Percentiles rank a stretch among this genome's conserved stretches.
phyloP scores from a whole-genome alignment of 441 rosid genomes.

The Sinapis alba region DNA sequence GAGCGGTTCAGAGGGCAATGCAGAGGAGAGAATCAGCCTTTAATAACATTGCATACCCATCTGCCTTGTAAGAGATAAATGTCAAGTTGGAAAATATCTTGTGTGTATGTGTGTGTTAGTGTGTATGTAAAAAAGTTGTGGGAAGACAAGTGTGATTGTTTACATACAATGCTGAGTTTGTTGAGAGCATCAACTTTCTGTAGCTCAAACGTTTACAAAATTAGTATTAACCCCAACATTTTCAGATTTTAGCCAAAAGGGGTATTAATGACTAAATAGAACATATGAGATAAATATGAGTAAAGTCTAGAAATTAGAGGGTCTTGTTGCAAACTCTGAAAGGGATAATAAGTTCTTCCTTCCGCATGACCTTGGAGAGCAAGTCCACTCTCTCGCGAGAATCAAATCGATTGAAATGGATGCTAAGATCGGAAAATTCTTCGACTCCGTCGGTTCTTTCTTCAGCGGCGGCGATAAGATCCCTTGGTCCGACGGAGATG shows the following conservation, averaged over 20 bases:
- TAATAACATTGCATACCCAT: constrained; percentile 57
- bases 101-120: constrained; percentile 8
- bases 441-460: constrained; percentile 77
- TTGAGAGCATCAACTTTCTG: not conserved
- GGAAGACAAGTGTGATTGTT: constrained; percentile 13
- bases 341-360: not conserved
- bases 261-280: not conserved
- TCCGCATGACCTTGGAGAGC: constrained; percentile 14
- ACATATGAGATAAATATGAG: not conserved
- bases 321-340: not conserved
- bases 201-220: not conserved
- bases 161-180: constrained; percentile 9
- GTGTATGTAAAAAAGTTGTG: constrained; percentile 12
- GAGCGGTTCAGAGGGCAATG: constrained; percentile 61
- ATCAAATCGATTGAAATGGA: constrained; percentile 28
- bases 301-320: not conserved
- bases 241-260: not conserved
- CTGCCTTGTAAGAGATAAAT: constrained; percentile 50
- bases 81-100: constrained; percentile 11
- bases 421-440: constrained; percentile 45
- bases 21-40: constrained; percentile 43
- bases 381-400: constrained; percentile 21
- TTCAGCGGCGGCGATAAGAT: constrained; percentile 84
- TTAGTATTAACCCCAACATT: not conserved
- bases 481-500: constrained; percentile 89